phyloP scores from a whole-genome alignment of 1,139 yeast genomes.

The Eremothecium gossypii region DNA sequence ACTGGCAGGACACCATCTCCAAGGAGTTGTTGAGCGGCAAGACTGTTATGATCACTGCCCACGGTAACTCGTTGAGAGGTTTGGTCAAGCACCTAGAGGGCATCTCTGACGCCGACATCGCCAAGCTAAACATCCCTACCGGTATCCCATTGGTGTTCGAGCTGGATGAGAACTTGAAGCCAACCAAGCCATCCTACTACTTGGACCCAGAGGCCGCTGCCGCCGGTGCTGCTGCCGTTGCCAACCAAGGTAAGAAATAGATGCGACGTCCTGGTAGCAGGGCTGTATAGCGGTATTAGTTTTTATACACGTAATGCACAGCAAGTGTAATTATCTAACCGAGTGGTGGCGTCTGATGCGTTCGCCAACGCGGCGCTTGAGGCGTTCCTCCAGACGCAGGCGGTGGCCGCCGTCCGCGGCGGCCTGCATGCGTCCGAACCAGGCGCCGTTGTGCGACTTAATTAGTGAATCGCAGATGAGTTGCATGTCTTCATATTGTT shows the following conservation, averaged over 20 bases:
- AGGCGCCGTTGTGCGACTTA: slow-evolving; percentile 8
- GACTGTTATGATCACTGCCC: slow-evolving; percentile 91
- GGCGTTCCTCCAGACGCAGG: slow-evolving; percentile 9
- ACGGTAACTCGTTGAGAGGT: slow-evolving; percentile 98
- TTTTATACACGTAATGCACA: too few relatives aligned
- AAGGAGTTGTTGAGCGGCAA: slow-evolving; percentile 76
- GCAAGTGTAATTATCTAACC: background rate
- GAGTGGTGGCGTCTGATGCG: slow-evolving; percentile 2
- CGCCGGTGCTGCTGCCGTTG: slow-evolving; percentile 99
- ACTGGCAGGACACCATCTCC: slow-evolving; percentile 94
- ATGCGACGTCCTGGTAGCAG: background rate
- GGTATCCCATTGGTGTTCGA: slow-evolving; percentile 98
- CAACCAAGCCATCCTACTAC: slow-evolving; percentile 90
- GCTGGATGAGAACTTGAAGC: slow-evolving; percentile 78
- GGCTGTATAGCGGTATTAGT: too few relatives aligned
- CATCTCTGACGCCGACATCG: slow-evolving; percentile 86
- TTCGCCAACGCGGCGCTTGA: slow-evolving; percentile 9
- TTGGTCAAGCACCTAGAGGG: slow-evolving; percentile 93
- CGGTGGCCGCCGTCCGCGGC: slow-evolving; percentile 6
- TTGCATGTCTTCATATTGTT: slow-evolving; percentile 15
- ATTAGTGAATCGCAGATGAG: slow-evolving; percentile 16
- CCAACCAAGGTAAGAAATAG: slow-evolving; percentile 77
- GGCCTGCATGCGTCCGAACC: slow-evolving; percentile 9
- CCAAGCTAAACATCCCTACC: slow-evolving; percentile 94
- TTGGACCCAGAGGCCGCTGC: slow-evolving; percentile 99